Base-by-base conservation (phyloP, 345 rosid species). In the Camelina neglecta region DNA sequence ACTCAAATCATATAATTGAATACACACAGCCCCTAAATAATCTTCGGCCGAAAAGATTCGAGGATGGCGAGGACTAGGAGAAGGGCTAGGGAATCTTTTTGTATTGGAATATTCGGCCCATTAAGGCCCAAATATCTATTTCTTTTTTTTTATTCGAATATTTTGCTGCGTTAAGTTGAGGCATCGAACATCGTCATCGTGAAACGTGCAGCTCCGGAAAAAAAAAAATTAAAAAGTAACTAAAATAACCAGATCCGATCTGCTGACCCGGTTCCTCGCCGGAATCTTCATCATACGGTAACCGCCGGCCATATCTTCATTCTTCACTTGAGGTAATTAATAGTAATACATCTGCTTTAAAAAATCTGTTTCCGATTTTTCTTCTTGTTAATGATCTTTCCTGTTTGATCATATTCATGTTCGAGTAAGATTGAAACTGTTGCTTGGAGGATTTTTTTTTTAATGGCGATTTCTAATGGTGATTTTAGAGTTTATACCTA, bases 131-230 rank as follows among this genome's bases (percentile, higher is more conserved):
- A 56, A 47, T 2, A 0, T 3, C 11, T 6, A 5, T 29, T 0
- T 4, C 3, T 0, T 26, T 29, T 3, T 1, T 5, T 11, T 20
- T n/a, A 33, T 29, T 29, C 31, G 31, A 29, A 29, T 29, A 29
- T 29, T n/a, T 60, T 60, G 49, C 35, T 78, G 81, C 77, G 81
- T 78, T 60, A 66, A 72, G 58, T 67, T 42, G 54, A 78, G 67
- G 81, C 77, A 72, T 72, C 76, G 41, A 8, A 8, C 38, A 39
- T 39, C 10, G 48, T 57, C 80, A 59, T 69, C 51, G 67, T 53
- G 24, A 18, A 53, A 51, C 63, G 78, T 75, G 73, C 44, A 66
- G 65, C 80, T 47, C 49, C 33, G 50, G 67, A 24, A 33, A 29
- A 29, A 29, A 24, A 4, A 26, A 26, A 26, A 26, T 21, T 24